phyloP scores from a whole-genome alignment of 148 eudicot species.

The Chenopodium quinoa region DNA sequence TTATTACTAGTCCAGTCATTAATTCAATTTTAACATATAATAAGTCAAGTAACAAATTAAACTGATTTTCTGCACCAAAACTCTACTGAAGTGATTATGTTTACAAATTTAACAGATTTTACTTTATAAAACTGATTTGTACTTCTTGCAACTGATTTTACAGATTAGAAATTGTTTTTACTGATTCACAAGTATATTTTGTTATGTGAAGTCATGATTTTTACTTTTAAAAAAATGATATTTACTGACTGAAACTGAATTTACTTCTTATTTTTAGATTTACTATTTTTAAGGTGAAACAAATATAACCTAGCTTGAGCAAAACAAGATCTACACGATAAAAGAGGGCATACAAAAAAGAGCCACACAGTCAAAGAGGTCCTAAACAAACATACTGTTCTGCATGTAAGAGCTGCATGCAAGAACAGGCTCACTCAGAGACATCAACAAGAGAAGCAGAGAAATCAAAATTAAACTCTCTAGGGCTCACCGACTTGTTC shows the following conservation, averaged over 20 bases:
- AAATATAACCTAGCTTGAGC: neutral
- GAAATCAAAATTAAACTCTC: neutral
- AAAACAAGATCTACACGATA: neutral
- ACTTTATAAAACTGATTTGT: too few species aligned
- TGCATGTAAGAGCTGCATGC: neutral
- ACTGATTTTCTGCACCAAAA: too few species aligned
- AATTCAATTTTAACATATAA: neutral
- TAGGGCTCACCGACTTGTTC: conserved; percentile 70
- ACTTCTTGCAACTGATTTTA: too few species aligned
- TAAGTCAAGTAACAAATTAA: neutral
- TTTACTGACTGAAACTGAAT: too few species aligned
- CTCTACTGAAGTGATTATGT: too few species aligned
- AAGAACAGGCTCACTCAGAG: neutral
- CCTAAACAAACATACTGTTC: neutral
- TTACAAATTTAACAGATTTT: too few species aligned
- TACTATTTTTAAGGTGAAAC: too few species aligned
- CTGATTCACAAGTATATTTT: too few species aligned
- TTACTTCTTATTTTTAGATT: too few species aligned
- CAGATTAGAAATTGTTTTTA: too few species aligned
- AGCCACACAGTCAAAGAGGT: neutral
- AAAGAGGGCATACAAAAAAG: neutral
- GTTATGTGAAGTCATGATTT: too few species aligned
- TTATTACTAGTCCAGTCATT: neutral
- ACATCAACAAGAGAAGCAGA: neutral
- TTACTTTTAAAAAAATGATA: too few species aligned